These are phyloP conservation scores for Porpolomopsis calyptriformis DNA, from an alignment of 768 basidiomycete genomes.

Conservation along the genomic window DNA sequence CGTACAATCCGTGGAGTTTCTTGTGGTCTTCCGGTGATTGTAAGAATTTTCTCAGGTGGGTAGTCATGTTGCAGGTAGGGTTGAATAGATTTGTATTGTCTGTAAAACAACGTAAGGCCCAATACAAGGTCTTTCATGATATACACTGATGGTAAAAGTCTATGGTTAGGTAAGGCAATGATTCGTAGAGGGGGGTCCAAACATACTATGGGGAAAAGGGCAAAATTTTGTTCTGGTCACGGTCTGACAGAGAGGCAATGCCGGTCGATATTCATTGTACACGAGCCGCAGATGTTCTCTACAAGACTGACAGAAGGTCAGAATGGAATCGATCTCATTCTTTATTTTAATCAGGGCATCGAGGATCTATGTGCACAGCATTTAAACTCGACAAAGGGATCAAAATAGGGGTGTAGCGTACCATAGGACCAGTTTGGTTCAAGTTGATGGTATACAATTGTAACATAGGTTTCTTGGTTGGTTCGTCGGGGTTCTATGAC, in stretches of 20 bases:
- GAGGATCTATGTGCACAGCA: slow-evolving; percentile 40
- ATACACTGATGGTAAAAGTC: slow-evolving; percentile 64
- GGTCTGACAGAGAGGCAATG: slow-evolving; percentile 94
- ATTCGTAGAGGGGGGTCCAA: background rate
- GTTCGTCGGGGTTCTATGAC: slow-evolving; percentile 81
- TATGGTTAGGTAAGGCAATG: background rate
- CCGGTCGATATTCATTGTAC: slow-evolving; percentile 98
- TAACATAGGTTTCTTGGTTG: slow-evolving; percentile 79
- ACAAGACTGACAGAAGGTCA: slow-evolving; percentile 92
- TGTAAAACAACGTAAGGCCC: slow-evolving; percentile 87
- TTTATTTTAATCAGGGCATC: slow-evolving; percentile 98
- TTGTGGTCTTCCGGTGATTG: slow-evolving; percentile 86
- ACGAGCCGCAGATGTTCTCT: slow-evolving; percentile 93
- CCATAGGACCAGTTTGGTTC: slow-evolving; percentile 94
- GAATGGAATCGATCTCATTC: slow-evolving; percentile 93
- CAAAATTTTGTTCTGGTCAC: slow-evolving; percentile 71
- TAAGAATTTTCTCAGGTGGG: slow-evolving; percentile 78
- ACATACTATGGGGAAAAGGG: slow-evolving; percentile 92
- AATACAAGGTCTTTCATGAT: slow-evolving; percentile 98
- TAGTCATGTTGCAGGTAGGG: slow-evolving; percentile 93
- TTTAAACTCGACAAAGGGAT: background rate
- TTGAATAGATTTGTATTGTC: slow-evolving; percentile 99
- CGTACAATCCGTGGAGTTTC: slow-evolving; percentile 96
- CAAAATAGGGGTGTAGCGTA: slow-evolving; percentile 18
- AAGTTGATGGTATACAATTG: slow-evolving; percentile 90